These are phyloP conservation scores for Avena insularis DNA, from an alignment of 176 grass and related monocot genomes.

Conservation along the genomic window DNA sequence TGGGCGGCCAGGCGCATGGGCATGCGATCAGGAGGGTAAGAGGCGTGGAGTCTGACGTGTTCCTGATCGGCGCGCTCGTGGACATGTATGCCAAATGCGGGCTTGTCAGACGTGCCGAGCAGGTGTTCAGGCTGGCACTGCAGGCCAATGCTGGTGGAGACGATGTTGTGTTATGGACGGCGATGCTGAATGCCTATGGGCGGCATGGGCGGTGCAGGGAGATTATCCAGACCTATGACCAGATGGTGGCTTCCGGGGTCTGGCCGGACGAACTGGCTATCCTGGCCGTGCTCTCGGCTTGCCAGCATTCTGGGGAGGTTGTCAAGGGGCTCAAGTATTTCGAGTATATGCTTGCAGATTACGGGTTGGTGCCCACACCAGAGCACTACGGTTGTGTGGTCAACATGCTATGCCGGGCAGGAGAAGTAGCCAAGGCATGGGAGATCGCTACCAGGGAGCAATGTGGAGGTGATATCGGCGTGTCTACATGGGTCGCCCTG, in stretches of 20 bases:
- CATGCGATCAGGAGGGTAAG: conserved; percentile 43
- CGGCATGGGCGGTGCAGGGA: conserved; percentile 61
- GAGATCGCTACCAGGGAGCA: conserved; percentile 48
- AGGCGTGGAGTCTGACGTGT: conserved; percentile 37
- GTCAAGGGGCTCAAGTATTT: conserved; percentile 58
- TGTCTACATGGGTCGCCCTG: conserved; percentile 60
- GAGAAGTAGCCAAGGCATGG: conserved; percentile 62
- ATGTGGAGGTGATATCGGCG: conserved; percentile 24
- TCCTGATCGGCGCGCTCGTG: conserved; percentile 48
- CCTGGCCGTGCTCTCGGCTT: conserved; percentile 69
- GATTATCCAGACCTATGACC: conserved; percentile 55
- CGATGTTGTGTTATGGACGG: conserved; percentile 68
- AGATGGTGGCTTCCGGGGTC: conserved; percentile 46
- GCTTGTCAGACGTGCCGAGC: conserved; percentile 43
- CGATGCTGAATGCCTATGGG: conserved; percentile 65
- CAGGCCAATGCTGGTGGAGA: background rate
- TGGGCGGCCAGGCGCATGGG: conserved; percentile 50
- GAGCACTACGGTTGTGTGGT: conserved; percentile 68
- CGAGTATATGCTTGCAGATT: conserved; percentile 38
- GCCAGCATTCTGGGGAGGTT: conserved; percentile 58
- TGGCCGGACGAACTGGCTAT: conserved; percentile 58
- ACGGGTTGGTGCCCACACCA: conserved; percentile 47
- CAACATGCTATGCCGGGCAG: conserved; percentile 62
- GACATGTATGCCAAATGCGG: conserved; percentile 78
- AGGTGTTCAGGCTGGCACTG: conserved; percentile 44